Percentiles rank a stretch among this genome's conserved stretches.
phyloP scores from a whole-genome alignment of 768 basidiomycete species.

The Mycena capillaripes region DNA sequence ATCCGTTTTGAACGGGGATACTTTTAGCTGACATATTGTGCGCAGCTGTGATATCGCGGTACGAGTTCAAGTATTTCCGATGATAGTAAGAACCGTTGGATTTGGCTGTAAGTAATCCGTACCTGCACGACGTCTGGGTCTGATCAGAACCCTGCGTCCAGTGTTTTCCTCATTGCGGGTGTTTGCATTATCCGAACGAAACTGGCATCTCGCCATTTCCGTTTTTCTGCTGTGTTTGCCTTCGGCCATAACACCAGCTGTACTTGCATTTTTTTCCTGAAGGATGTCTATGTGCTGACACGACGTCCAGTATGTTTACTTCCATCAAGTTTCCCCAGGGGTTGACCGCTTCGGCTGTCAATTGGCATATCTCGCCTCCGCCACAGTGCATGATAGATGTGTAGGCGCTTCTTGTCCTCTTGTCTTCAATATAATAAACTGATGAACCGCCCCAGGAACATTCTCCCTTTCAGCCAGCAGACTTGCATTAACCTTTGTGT shows the following conservation, averaged over 20 bases:
- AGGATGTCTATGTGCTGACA: not conserved
- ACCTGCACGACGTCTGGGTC: too few species aligned
- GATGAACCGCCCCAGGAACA: not conserved
- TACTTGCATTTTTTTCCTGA: slow-evolving; percentile 28
- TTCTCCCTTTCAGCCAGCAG: too few species aligned
- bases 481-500: not conserved
- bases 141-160: slow-evolving; percentile 18
- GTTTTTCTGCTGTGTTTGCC: slow-evolving; percentile 46
- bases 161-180: slow-evolving; percentile 49
- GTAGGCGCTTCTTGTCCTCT: not conserved
- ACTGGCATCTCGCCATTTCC: slow-evolving; percentile 42
- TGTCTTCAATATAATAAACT: not conserved
- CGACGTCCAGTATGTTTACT: slow-evolving; percentile 31
- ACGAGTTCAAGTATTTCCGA: slow-evolving; percentile 48
- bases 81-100: slow-evolving; percentile 45
- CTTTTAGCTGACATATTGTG: not conserved
- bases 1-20: not conserved
- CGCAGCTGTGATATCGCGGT: slow-evolving; percentile 48
- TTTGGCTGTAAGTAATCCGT: slow-evolving; percentile 36
- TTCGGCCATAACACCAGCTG: slow-evolving; percentile 44
- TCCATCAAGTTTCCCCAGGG: slow-evolving; percentile 26
- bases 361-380: slow-evolving; percentile 32
- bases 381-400: slow-evolving; percentile 32
- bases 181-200: slow-evolving; percentile 42
- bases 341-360: slow-evolving; percentile 34